These are phyloP conservation scores for Lentinus brumalis DNA, from an alignment of 768 basidiomycete species.

Conservation along the genomic window DNA sequence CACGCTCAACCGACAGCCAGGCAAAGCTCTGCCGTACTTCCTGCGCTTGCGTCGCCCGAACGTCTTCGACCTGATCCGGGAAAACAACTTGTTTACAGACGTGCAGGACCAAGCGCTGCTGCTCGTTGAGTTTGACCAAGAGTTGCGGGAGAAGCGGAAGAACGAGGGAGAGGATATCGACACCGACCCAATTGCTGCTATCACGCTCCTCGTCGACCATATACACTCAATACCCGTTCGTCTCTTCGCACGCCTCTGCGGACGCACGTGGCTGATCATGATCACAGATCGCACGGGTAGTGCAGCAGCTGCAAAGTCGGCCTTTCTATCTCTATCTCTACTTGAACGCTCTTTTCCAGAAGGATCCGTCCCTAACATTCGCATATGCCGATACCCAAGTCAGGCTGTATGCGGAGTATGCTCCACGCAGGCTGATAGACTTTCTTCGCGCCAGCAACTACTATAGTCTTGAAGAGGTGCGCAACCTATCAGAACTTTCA, in stretches of 20 bases:
- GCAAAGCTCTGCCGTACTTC: slow-evolving; percentile 90
- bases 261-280: background rate
- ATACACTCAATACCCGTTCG: slow-evolving; percentile 93
- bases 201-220: slow-evolving; percentile 87
- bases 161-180: slow-evolving; percentile 42
- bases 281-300: slow-evolving; percentile 85
- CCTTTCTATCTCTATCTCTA: slow-evolving; percentile 90
- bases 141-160: slow-evolving; percentile 64
- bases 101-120: slow-evolving; percentile 92
- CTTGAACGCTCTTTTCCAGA: slow-evolving; percentile 85
- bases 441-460: slow-evolving; percentile 90
- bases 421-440: slow-evolving; percentile 76
- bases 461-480: slow-evolving; percentile 84
- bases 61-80: slow-evolving; percentile 92
- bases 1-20: slow-evolving; percentile 85
- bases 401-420: slow-evolving; percentile 89
- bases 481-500: slow-evolving; percentile 2
- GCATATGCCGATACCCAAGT: slow-evolving; percentile 89
- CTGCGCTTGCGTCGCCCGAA: slow-evolving; percentile 83
- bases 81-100: slow-evolving; percentile 91
- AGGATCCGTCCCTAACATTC: slow-evolving; percentile 78
- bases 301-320: slow-evolving; percentile 76
- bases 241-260: slow-evolving; percentile 9
- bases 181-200: slow-evolving; percentile 69
- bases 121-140: slow-evolving; percentile 93